Evolutionary conservation across 495 filamentous ascomycete species (phyloP).

Genomic region (Oleoguttula mirabilis): DNA sequence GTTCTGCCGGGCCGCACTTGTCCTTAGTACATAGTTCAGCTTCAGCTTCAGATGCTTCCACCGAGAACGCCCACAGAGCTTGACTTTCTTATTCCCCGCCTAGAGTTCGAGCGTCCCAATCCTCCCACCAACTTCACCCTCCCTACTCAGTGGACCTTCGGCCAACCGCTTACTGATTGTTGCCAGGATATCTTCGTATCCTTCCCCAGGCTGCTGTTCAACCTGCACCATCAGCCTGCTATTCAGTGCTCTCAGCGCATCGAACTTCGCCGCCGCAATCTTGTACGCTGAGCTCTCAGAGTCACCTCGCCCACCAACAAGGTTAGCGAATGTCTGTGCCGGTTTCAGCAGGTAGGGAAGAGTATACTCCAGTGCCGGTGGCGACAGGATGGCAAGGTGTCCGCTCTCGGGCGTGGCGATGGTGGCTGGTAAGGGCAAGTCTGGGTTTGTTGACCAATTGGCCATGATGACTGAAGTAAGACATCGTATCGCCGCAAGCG

Average conservation of each 20-base stretch:
- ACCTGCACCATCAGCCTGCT: constrained; percentile 6
- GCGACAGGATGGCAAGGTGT: constrained; percentile 39
- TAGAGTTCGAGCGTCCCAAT: constrained; percentile 21
- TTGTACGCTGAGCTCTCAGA: constrained; percentile 47
- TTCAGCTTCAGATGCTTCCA: too few species aligned
- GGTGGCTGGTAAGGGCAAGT: constrained; percentile 28
- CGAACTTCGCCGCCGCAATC: constrained; percentile 48
- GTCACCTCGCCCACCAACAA: constrained; percentile 47
- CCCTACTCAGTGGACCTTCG: constrained; percentile 15
- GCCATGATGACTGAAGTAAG: constrained; percentile 44
- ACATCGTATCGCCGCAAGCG: constrained; percentile 43
- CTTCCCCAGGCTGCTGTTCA: constrained; percentile 13
- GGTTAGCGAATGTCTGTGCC: constrained; percentile 44
- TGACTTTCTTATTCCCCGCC: too few species aligned
- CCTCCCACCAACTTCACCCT: constrained; percentile 20
- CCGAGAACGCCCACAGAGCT: too few species aligned
- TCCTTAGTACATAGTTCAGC: too few species aligned
- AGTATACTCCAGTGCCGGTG: constrained; percentile 40
- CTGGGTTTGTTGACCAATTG: constrained; percentile 40
- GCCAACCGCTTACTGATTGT: constrained; percentile 15
- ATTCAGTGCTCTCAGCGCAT: constrained; percentile 38
- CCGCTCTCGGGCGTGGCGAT: constrained; percentile 32
- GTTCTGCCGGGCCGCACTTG: too few species aligned
- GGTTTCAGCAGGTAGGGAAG: constrained; percentile 50
- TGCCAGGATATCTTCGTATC: constrained; percentile 18